These are phyloP conservation scores for Diophrys sp. DNA, from an alignment of 73 alveolate genomes.

Conservation along the genomic window DNA sequence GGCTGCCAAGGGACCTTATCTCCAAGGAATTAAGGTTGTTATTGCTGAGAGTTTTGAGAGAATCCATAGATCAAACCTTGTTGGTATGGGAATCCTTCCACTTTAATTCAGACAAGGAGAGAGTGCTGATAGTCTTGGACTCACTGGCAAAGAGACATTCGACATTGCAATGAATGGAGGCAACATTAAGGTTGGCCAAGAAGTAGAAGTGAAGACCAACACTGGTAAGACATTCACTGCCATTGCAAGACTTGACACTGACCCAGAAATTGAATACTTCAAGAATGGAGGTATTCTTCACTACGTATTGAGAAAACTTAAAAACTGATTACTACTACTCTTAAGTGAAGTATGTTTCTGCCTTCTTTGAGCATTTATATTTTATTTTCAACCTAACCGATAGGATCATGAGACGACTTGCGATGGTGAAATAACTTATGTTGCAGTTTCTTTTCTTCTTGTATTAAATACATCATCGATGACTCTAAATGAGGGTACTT, in stretches of 20 bases:
- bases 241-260: slow-evolving; percentile 71
- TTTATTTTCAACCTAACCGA: too few species aligned
- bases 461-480: too few species aligned
- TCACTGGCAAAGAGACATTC: slow-evolving; percentile 83
- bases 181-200: slow-evolving; percentile 64
- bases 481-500: too few species aligned
- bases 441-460: too few species aligned
- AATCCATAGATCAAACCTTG: slow-evolving; percentile 86
- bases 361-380: neutral
- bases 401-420: too few species aligned
- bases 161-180: slow-evolving; percentile 55
- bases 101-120: slow-evolving; percentile 64
- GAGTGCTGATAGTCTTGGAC: slow-evolving; percentile 76
- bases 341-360: neutral
- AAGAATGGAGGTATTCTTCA: slow-evolving; percentile 87
- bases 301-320: slow-evolving; percentile 83
- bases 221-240: slow-evolving; percentile 73
- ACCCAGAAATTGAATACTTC: slow-evolving; percentile 82
- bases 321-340: slow-evolving; percentile 27
- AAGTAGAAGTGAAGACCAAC: slow-evolving; percentile 57
- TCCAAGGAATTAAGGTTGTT: slow-evolving; percentile 82
- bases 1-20: slow-evolving; percentile 93
- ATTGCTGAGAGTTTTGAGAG: slow-evolving; percentile 84
- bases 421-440: too few species aligned
- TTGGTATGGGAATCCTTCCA: slow-evolving; percentile 90